These are phyloP conservation scores for Ganoderma sinense DNA, from an alignment of 1,284 basidiomycete genomes.

Conservation along the genomic window DNA sequence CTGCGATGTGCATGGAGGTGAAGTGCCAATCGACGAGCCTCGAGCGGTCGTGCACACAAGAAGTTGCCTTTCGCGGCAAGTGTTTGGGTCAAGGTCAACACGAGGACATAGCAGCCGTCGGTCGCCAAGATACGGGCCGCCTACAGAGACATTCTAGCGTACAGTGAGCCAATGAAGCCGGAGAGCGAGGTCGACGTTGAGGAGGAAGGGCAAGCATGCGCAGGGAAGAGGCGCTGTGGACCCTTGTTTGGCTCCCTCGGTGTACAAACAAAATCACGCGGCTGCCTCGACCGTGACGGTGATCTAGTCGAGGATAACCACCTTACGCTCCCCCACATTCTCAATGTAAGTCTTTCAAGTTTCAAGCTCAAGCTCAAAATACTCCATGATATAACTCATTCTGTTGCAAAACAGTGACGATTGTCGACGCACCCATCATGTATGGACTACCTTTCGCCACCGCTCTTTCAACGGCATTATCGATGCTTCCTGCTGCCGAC, in stretches of 20 bases:
- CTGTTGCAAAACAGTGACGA: too few species aligned
- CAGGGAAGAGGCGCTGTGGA: neutral
- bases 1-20: neutral
- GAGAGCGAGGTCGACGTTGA: too few species aligned
- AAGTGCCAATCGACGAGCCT: slow-evolving; percentile 3
- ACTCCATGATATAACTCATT: too few species aligned
- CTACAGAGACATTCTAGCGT: neutral
- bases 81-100: neutral
- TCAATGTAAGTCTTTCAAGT: too few species aligned
- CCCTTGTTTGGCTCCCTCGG: neutral
- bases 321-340: too few species aligned
- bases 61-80: neutral
- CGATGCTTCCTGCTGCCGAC: too few species aligned
- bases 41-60: neutral
- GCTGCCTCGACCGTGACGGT: too few species aligned
- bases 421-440: neutral
- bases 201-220: neutral
- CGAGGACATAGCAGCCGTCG: neutral
- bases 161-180: too few species aligned
- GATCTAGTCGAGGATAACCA: too few species aligned
- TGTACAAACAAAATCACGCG: neutral
- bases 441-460: too few species aligned
- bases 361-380: too few species aligned
- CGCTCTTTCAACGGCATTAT: too few species aligned
- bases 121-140: slow-evolving; percentile 2